A percentile compares a stretch with the other conserved stretches of the same genome.
Evolutionary conservation across 2,329 filamentous ascomycete species (phyloP).

Genomic region (Pseudogymnoascus sp.): DNA sequence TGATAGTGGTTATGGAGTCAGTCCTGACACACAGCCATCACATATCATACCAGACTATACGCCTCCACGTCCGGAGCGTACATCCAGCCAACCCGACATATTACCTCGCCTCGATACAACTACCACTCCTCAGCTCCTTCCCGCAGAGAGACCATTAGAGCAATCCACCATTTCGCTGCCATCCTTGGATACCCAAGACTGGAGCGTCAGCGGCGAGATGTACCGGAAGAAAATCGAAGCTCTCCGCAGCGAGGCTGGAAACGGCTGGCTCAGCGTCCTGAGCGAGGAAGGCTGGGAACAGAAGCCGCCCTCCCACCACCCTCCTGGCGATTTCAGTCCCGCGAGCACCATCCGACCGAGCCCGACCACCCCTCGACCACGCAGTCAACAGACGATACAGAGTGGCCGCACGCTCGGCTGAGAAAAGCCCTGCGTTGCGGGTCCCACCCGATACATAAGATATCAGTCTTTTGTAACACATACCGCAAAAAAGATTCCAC

Average conservation of each 20-base stretch:
- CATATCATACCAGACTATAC: conserved; percentile 23
- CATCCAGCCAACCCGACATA: conserved; percentile 19
- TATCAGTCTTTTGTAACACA: conserved; percentile 4
- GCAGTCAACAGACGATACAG: conserved; percentile 28
- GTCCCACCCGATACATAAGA: neutral
- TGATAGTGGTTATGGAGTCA: conserved; percentile 25
- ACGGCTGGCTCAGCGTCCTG: conserved; percentile 77
- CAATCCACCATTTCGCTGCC: conserved; percentile 18
- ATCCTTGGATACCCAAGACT: conserved; percentile 39
- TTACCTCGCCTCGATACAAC: conserved; percentile 23
- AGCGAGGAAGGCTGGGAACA: conserved; percentile 64
- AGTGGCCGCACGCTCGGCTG: conserved; percentile 27
- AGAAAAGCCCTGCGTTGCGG: conserved; percentile 5
- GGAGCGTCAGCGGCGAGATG: conserved; percentile 62
- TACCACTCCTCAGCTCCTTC: conserved; percentile 21
- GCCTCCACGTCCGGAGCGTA: conserved; percentile 22
- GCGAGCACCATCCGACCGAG: conserved; percentile 23
- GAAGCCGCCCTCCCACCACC: conserved; percentile 19
- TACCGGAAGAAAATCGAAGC: conserved; percentile 86
- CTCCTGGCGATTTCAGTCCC: conserved; percentile 24
- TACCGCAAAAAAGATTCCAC: conserved; percentile 6
- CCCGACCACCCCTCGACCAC: conserved; percentile 23
- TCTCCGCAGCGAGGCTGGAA: conserved; percentile 75
- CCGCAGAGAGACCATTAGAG: conserved; percentile 23
- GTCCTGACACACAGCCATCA: conserved; percentile 24